Evolutionary conservation across 2,329 filamentous ascomycete species (phyloP).

Genomic region (Plenodomus tracheiphilus): DNA sequence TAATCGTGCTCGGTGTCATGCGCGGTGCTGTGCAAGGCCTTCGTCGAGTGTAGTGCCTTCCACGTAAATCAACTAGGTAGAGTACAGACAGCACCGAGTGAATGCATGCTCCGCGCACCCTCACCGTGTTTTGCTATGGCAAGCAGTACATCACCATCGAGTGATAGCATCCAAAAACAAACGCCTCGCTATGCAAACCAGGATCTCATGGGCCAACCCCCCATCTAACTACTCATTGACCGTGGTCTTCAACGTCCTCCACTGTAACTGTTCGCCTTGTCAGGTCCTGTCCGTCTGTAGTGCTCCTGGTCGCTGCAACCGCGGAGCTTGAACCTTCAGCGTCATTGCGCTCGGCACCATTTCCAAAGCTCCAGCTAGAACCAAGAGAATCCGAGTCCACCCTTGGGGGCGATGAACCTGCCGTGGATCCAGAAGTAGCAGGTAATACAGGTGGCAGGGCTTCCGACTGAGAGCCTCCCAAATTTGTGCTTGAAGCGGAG

Average conservation of each 20-base stretch:
- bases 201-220: conserved; percentile 6
- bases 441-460: neutral
- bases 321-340: conserved; percentile 34
- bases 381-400: conserved; percentile 36
- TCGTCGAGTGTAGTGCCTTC: too few species aligned
- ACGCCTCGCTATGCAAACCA: conserved; percentile 45
- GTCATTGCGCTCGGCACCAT: conserved; percentile 29
- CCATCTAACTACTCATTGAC: conserved; percentile 18
- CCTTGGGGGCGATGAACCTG: conserved; percentile 24
- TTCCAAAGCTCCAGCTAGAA: conserved; percentile 44
- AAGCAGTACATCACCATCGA: neutral
- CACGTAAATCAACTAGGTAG: neutral
- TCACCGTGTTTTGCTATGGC: too few species aligned
- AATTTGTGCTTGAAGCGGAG: neutral
- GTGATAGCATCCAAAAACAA: conserved; percentile 7
- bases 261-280: conserved; percentile 35
- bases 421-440: neutral
- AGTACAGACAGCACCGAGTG: neutral
- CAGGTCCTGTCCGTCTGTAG: conserved; percentile 22
- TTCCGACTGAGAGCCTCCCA: conserved; percentile 4
- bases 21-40: too few species aligned
- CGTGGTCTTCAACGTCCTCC: conserved; percentile 38
- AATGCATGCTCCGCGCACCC: neutral
- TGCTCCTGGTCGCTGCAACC: conserved; percentile 22
- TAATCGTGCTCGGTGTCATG: too few species aligned